Base-by-base conservation (phyloP, 257 asterid genomes). In the Capsicum baccatum region DNA sequence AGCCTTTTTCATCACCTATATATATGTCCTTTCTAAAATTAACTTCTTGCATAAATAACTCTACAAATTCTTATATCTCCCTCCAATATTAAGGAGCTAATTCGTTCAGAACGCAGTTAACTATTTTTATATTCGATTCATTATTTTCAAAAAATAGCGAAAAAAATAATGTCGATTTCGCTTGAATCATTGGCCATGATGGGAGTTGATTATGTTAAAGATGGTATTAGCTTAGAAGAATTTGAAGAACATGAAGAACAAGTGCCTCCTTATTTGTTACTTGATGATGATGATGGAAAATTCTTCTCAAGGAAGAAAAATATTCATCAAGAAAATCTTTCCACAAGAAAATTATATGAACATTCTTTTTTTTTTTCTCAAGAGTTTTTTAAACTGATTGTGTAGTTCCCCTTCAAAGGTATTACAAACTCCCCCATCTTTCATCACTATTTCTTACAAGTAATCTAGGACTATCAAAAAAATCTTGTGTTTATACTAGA, bases 141-240 rank as follows among this genome's bases (percentile, higher is more conserved):
- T 11, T 26, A 26, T 26, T 26, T 26, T 26, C 48, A n/a, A 48
- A 21, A 73, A 19, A 19, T 47, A 73, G 13, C 79, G n/a, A 26
- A 15, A 9, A 26, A 26, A 26, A 26, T 26, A 12, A 90, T 88
- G 94, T 57, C 81, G 1, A 17, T 80, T 64, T 90, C 94, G 26
- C 81, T 89, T 52, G 94, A 90, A 85, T 92, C 93, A 39, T 79
- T 90, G 79, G 93, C 93, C 54, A 90, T 91, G 93, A 80, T 88
- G 2, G 92, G 94, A n/a, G 89, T 86, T 58, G 42, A 85, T 66
- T 87, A 74, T 37, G 73, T 19, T 1, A 87, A 89, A 76, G 82
- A 60, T 14, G 87, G 91, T 86, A 66, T 33, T 1, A 33, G 73
- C 73, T 2, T 66, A 3, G 73, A 66, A 66, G 73, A 33, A 66